Evolutionary conservation across 306 rosid genomes (phyloP), one percentile per base, ranked within the genome.

Genomic region (Begonia peltatifolia): DNA sequence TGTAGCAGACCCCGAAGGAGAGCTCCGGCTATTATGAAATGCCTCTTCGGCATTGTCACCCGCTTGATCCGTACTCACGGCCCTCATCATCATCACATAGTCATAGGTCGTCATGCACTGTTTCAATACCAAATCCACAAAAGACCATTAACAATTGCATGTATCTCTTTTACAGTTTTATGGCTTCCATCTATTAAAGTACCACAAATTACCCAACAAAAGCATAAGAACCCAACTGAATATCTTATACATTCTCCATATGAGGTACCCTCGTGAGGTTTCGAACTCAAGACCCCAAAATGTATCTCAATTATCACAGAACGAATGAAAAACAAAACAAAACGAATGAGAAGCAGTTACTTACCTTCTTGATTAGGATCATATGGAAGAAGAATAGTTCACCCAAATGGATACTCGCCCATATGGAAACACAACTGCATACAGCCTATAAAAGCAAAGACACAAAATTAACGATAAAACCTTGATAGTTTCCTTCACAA

Each of bases 1-100:
- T 46, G 97, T 83, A 47, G 95, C 85, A 63, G 97, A 89, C 54
- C 90, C 87, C 3, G 87, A 59, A 23, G 97, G 97, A 68, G 97
- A 89, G 76, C 74, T 74, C 74, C 80, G 53, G 57, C 68, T 63
- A 76, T 89, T 76, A 42, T 79, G 76, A 56, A 77, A 61, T 60
- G 74, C 94, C 71, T 76, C 97, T 14, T 89, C 97, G 7, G 71
- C 63, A 48, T 74, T 61, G 61, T 73, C 83, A 65, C 74, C 87
- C 11, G 74, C 87, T 56, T 87, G 95, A 41, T 73, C 83, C 71
- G 80, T 95, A 58, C 87, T 85, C 78, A 77, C 80, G 63, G 94
- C 92, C 75, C 97, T 83, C 87, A 81, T 84, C 59, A 90, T 82
- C 64, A 84, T 75, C 0, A 84, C 90, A 65, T 84, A 81, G 68